phyloP scores from a whole-genome alignment of 2,329 filamentous ascomycete genomes.

The Talaromyces sp. region DNA sequence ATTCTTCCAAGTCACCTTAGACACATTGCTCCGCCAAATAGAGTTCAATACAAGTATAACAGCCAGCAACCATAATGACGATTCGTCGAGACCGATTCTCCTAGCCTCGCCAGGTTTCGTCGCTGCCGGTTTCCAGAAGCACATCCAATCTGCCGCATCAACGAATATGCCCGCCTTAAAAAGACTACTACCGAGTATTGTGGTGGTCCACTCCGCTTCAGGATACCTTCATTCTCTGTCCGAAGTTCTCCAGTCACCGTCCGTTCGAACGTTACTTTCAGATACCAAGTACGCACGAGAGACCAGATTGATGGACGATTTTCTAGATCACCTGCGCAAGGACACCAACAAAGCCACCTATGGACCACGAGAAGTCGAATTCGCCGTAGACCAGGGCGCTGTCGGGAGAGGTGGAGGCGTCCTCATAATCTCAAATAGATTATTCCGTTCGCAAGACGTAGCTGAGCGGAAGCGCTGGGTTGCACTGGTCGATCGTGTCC shows the following conservation, averaged over 20 bases:
- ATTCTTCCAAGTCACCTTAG: slow-evolving; percentile 73
- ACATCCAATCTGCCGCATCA: slow-evolving; percentile 59
- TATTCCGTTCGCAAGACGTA: slow-evolving; percentile 81
- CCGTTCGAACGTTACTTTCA: slow-evolving; percentile 70
- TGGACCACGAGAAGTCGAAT: slow-evolving; percentile 73
- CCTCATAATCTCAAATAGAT: slow-evolving; percentile 75
- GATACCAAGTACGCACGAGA: slow-evolving; percentile 86
- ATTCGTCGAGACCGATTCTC: slow-evolving; percentile 57
- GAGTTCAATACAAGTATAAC: slow-evolving; percentile 56
- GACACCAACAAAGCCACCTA: slow-evolving; percentile 92
- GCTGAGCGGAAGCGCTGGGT: slow-evolving; percentile 75
- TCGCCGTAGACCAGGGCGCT: slow-evolving; percentile 78
- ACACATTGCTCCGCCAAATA: slow-evolving; percentile 70
- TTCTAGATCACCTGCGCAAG: slow-evolving; percentile 69
- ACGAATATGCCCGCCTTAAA: slow-evolving; percentile 57
- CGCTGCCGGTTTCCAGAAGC: slow-evolving; percentile 72
- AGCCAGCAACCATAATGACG: slow-evolving; percentile 30
- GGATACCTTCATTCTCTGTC: slow-evolving; percentile 83
- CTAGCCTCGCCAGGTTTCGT: slow-evolving; percentile 87
- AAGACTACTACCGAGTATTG: slow-evolving; percentile 58
- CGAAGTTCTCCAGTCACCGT: slow-evolving; percentile 76
- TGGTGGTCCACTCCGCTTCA: slow-evolving; percentile 76
- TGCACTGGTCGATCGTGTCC: slow-evolving; percentile 78
- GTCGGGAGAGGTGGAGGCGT: slow-evolving; percentile 82
- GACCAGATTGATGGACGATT: slow-evolving; percentile 76